phyloP scores from a whole-genome alignment of 2,329 filamentous ascomycete species.

The Fusarium euwallaceae region DNA sequence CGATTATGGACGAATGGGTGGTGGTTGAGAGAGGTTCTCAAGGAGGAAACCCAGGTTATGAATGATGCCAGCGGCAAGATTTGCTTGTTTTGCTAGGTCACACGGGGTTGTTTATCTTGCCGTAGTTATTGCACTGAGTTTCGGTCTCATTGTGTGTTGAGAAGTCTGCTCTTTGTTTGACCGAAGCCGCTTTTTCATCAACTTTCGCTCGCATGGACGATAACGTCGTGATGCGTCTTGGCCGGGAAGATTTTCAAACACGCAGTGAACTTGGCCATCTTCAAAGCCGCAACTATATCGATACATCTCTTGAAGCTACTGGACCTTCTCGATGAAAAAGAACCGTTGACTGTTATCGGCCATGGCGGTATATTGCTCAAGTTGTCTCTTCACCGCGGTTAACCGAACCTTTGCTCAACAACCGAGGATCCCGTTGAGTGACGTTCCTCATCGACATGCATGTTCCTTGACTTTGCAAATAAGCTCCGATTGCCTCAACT shows the following conservation, averaged over 20 bases:
- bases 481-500: background rate
- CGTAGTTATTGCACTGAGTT: background rate
- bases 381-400: background rate
- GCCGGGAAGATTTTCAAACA: background rate
- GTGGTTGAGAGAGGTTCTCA: background rate
- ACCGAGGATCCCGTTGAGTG: background rate
- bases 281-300: background rate
- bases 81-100: background rate
- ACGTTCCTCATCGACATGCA: background rate
- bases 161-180: background rate
- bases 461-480: background rate
- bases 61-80: background rate
- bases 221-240: background rate
- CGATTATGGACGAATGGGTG: background rate
- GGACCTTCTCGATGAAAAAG: background rate
- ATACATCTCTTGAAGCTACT: rapidly evolving
- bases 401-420: background rate
- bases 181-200: background rate
- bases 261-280: background rate
- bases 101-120: background rate
- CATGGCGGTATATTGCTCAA: background rate
- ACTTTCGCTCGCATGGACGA: background rate
- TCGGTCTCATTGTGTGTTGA: background rate
- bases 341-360: background rate
- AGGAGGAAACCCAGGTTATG: background rate